Percentiles rank a stretch among this genome's conserved stretches.
Conservation (phyloP, 495 filamentous ascomycete species). For the Neurospora sp. region DNA sequence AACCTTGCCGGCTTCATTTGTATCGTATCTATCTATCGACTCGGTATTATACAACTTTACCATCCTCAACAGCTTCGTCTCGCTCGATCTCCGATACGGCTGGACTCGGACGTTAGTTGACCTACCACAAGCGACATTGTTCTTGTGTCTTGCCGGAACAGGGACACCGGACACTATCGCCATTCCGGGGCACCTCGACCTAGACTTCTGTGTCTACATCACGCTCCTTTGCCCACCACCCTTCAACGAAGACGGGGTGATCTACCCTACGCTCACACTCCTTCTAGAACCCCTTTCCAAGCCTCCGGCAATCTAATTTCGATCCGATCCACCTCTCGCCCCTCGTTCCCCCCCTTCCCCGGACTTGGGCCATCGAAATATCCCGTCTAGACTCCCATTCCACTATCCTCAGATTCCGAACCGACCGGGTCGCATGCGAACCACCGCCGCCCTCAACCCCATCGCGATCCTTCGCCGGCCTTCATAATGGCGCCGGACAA, state of each 20-base stretch:
- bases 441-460: background rate
- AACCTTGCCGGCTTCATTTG: background rate
- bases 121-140: background rate
- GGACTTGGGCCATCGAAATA: background rate
- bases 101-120: background rate
- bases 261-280: background rate
- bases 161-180: background rate
- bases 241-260: background rate
- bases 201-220: background rate
- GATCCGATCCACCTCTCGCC: background rate
- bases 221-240: background rate
- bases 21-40: background rate
- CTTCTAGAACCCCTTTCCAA: background rate
- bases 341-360: background rate
- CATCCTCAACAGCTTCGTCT: background rate
- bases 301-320: background rate
- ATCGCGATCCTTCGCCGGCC: background rate
- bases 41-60: background rate
- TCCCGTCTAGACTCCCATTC: background rate
- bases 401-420: background rate
- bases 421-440: background rate
- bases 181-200: background rate
- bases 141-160: background rate
- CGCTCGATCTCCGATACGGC: background rate
- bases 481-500: conserved; percentile 35